A percentile compares a stretch with the other conserved stretches of the same genome.
Evolutionary conservation across 352 stramenopile species (phyloP).

Genomic region (Globisporangium cystogenes): DNA sequence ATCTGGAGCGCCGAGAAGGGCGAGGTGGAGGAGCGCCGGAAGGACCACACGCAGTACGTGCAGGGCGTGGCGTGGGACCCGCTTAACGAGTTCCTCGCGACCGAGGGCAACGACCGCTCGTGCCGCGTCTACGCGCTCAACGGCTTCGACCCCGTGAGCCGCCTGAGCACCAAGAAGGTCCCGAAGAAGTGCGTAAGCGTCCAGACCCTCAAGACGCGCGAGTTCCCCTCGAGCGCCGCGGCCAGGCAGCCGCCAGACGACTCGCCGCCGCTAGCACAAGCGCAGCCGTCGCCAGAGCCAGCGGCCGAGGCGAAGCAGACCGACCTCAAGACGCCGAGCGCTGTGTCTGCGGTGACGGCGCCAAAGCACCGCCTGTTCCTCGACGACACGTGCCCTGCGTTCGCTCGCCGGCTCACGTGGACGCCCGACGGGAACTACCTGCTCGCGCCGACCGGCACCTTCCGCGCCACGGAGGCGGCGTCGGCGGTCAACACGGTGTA

Average conservation of each 20-base stretch:
- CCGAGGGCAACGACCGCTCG: slow-evolving; percentile 92
- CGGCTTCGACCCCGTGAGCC: slow-evolving; percentile 51
- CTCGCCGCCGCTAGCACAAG: background rate
- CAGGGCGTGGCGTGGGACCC: slow-evolving; percentile 96
- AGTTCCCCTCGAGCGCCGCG: slow-evolving; percentile 25
- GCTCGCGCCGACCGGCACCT: slow-evolving; percentile 80
- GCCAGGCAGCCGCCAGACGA: background rate
- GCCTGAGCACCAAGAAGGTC: slow-evolving; percentile 56
- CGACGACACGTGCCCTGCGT: slow-evolving; percentile 93
- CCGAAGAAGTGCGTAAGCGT: slow-evolving; percentile 69
- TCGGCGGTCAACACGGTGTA: slow-evolving; percentile 84
- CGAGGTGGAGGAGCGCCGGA: slow-evolving; percentile 74
- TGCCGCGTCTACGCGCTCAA: slow-evolving; percentile 89
- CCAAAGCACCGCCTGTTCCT: slow-evolving; percentile 88
- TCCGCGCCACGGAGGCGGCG: slow-evolving; percentile 37
- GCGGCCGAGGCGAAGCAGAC: slow-evolving; percentile 4
- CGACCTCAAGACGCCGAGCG: slow-evolving; percentile 8
- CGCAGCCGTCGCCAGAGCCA: background rate
- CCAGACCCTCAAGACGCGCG: slow-evolving; percentile 73
- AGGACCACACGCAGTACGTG: slow-evolving; percentile 95
- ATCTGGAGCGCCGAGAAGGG: slow-evolving; percentile 85
- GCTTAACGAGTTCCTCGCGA: slow-evolving; percentile 92
- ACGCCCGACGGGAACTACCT: slow-evolving; percentile 93
- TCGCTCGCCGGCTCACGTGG: slow-evolving; percentile 90
- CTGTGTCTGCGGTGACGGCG: slow-evolving; percentile 1